A percentile compares a stretch with the other conserved stretches of the same genome.
Evolutionary conservation across 1,139 yeast genomes (phyloP).

Genomic region (Zygotorulaspora mrakii): DNA sequence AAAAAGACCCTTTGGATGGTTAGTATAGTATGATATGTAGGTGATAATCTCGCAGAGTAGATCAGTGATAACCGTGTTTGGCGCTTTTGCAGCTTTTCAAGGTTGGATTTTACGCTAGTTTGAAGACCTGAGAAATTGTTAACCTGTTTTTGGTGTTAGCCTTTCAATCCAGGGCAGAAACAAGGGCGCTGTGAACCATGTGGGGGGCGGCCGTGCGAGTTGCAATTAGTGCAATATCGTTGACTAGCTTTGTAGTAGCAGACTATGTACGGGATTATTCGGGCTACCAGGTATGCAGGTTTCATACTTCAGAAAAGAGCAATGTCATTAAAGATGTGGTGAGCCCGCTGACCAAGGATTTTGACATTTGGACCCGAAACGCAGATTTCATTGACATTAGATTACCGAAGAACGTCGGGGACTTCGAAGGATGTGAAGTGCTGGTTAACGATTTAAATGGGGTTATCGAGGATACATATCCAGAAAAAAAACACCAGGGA

Average conservation of each 20-base stretch:
- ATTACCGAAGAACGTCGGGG: conserved; percentile 31
- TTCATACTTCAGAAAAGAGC: conserved; percentile 15
- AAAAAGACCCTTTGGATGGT: not conserved
- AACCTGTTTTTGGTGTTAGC: not conserved
- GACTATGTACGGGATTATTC: conserved; percentile 17
- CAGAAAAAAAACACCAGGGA: conserved; percentile 35
- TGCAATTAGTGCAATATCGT: not conserved
- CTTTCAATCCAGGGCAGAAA: not conserved
- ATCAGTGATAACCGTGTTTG: no score
- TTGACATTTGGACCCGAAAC: conserved; percentile 37
- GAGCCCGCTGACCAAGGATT: conserved; percentile 18
- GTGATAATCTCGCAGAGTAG: no score
- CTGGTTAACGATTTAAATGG: conserved; percentile 59
- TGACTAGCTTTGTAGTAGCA: not conserved
- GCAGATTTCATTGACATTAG: conserved; percentile 42
- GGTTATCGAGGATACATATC: conserved; percentile 52
- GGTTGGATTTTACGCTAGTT: not conserved
- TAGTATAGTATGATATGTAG: no score
- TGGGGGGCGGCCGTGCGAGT: conserved; percentile 2
- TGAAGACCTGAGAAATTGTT: not conserved
- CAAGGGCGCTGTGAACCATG: conserved; percentile 1
- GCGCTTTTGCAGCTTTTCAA: no score
- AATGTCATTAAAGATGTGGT: conserved; percentile 33
- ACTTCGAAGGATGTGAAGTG: conserved; percentile 26
- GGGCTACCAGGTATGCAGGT: conserved; percentile 26